Base-by-base conservation (phyloP, 345 rosid genomes). In the Zanthoxylum bungeanum region DNA sequence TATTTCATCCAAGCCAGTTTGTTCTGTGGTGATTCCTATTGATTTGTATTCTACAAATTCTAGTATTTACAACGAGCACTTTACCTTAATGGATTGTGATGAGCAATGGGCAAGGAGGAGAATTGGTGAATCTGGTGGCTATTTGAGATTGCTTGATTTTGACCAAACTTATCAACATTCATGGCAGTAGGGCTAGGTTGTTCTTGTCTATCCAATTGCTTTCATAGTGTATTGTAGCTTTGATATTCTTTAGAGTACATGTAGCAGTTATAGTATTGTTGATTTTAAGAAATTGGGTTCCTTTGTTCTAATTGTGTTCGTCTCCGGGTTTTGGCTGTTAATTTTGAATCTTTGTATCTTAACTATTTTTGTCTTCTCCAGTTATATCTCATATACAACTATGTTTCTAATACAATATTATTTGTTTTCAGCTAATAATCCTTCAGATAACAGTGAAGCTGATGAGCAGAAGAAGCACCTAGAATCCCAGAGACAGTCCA, bases 401-500 rank as follows among this genome's bases (percentile, higher is more conserved):
- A 33, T 0, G n/a, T 52, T 19, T 36, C 28, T 36, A 33, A 63
- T 63, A 9, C 39, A 27, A 59, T 12, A 11, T 37, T 33, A 37
- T 2, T 2, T 36, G 44, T 9, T 57, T 73, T 63, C 55, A 50
- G 7, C 60, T 50, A 60, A 3, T 21, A 10, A 33, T 37, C 39
- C 70, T 60, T 40, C 83, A 90, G 97, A 86, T 78, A 90, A 82
- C 76, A 84, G 80, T 68, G 88, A 88, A 73, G 80, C 80, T 66
- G 87, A 71, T 76, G 97, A 85, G 83, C 97, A 85, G 73, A 86
- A 82, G 75, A 88, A 89, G 34, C 82, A 73, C 64, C 67, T 83
- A 36, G 93, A 84, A 78, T 66, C 81, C 42, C 85, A 74, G 71
- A 75, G 76, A 25, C 81, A 75, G 75, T 79, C 86, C 42, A 66